These are phyloP conservation scores for Hordeum vulgare DNA, from an alignment of 176 grass and related monocot species.

Conservation along the genomic window DNA sequence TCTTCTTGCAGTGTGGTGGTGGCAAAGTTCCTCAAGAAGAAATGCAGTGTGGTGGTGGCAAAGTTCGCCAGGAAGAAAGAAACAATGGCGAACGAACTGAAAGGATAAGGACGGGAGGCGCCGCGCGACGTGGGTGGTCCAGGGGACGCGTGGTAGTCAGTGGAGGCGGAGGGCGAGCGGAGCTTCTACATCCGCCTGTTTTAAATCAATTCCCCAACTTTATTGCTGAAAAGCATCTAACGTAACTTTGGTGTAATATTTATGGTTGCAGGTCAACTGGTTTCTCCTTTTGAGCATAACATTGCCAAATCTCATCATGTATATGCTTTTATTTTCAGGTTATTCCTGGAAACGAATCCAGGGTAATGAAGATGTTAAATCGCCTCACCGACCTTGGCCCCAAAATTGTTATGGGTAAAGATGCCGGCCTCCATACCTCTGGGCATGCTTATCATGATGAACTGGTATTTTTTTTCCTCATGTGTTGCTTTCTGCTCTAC, in stretches of 20 bases:
- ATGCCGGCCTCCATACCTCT: slow-evolving; percentile 85
- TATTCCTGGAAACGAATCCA: slow-evolving; percentile 94
- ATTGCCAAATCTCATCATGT: slow-evolving; percentile 13
- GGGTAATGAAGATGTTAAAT: slow-evolving; percentile 99
- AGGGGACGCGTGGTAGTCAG: no score
- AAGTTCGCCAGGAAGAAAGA: no score
- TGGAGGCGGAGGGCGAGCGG: no score
- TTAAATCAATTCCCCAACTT: no score
- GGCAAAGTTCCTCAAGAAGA: no score
- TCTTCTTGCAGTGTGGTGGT: no score
- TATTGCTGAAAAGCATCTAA: background rate
- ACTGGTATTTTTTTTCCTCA: slow-evolving; percentile 52
- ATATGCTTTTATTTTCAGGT: slow-evolving; percentile 48
- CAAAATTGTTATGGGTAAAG: slow-evolving; percentile 94
- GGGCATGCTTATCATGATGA: slow-evolving; percentile 92
- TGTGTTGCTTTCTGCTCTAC: background rate
- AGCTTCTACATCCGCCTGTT: no score
- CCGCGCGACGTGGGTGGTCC: no score
- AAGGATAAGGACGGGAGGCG: no score
- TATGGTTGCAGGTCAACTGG: background rate
- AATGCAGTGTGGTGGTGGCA: no score
- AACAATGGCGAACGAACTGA: no score
- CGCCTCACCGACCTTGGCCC: slow-evolving; percentile 84
- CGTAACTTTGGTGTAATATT: background rate
- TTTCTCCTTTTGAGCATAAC: slow-evolving; percentile 5